A percentile compares a stretch with the other conserved stretches of the same genome.
These are phyloP conservation scores for Periconia sp. DNA, from an alignment of 2,329 filamentous ascomycete species.

Conservation along the genomic window DNA sequence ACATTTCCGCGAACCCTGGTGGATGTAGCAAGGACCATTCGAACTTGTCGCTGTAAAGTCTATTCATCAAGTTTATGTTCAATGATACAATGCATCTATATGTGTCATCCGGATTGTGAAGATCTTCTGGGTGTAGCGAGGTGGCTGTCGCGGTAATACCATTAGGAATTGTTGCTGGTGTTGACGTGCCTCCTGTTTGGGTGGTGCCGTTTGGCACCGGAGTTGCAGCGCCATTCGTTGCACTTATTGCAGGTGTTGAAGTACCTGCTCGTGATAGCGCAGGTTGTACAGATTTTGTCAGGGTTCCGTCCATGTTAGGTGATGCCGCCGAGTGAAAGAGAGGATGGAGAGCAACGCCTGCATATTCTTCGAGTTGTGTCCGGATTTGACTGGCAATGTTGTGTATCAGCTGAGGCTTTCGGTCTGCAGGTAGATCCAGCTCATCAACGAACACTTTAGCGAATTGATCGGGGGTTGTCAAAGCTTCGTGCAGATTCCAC, in stretches of 20 bases:
- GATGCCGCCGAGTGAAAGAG: slow-evolving; percentile 70
- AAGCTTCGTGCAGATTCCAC: slow-evolving; percentile 94
- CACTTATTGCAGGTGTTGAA: slow-evolving; percentile 49
- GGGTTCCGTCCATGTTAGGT: slow-evolving; percentile 31
- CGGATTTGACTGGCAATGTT: slow-evolving; percentile 94
- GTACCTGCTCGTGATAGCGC: slow-evolving; percentile 55
- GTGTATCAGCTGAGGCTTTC: slow-evolving; percentile 63
- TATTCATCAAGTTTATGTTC: slow-evolving; percentile 87
- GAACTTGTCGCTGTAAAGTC: slow-evolving; percentile 94
- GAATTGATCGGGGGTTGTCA: slow-evolving; percentile 94
- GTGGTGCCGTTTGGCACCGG: slow-evolving; percentile 51
- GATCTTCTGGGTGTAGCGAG: slow-evolving; percentile 65
- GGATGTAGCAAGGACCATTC: slow-evolving; percentile 96
- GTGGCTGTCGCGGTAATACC: slow-evolving; percentile 72
- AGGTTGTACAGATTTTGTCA: slow-evolving; percentile 36
- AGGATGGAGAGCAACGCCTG: slow-evolving; percentile 88
- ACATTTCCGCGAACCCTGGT: slow-evolving; percentile 86
- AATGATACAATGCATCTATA: slow-evolving; percentile 91
- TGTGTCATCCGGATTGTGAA: slow-evolving; percentile 87
- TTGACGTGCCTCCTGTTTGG: slow-evolving; percentile 45
- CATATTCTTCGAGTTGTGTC: slow-evolving; percentile 93
- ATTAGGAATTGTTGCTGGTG: slow-evolving; percentile 51
- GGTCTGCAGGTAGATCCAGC: slow-evolving; percentile 80
- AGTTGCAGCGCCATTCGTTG: slow-evolving; percentile 59
- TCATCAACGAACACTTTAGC: slow-evolving; percentile 89